These are phyloP conservation scores for Xylariaceae sp. DNA, from an alignment of 2,329 filamentous ascomycete genomes.

Conservation along the genomic window DNA sequence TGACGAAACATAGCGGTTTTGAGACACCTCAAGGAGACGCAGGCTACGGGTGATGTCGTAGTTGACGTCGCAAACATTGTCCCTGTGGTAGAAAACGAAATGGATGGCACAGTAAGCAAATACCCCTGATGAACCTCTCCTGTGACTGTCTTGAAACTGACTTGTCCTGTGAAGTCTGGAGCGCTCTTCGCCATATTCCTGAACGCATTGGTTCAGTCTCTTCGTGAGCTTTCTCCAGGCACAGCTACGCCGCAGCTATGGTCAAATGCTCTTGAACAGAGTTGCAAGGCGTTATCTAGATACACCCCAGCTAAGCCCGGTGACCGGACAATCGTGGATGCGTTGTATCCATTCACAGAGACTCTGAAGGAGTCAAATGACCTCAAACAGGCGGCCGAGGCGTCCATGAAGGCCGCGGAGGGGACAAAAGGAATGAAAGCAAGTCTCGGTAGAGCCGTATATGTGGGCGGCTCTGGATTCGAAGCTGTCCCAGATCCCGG, in stretches of 20 bases:
- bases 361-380: conserved; percentile 60
- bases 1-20: conserved; percentile 42
- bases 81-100: conserved; percentile 49
- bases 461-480: conserved; percentile 71
- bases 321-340: conserved; percentile 86
- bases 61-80: conserved; percentile 49
- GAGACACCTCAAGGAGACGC: conserved; percentile 41
- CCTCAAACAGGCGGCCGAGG: conserved; percentile 67
- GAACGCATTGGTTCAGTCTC: conserved; percentile 69
- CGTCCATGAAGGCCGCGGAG: conserved; percentile 69
- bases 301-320: conserved; percentile 89
- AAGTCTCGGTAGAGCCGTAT: conserved; percentile 76
- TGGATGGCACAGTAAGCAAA: conserved; percentile 59
- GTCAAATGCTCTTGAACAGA: conserved; percentile 64
- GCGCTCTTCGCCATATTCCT: conserved; percentile 76
- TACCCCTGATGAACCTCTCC: conserved; percentile 5
- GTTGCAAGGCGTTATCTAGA: conserved; percentile 63
- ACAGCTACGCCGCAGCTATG: conserved; percentile 40
- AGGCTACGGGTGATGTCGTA: conserved; percentile 48
- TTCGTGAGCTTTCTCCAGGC: conserved; percentile 41
- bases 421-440: conserved; percentile 89
- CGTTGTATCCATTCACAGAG: conserved; percentile 80
- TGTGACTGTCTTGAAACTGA: background rate
- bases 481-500: conserved; percentile 63
- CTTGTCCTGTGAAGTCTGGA: conserved; percentile 37